Evolutionary conservation across 495 filamentous ascomycete genomes (phyloP).

Genomic region (Opeltia flavorubescens): DNA sequence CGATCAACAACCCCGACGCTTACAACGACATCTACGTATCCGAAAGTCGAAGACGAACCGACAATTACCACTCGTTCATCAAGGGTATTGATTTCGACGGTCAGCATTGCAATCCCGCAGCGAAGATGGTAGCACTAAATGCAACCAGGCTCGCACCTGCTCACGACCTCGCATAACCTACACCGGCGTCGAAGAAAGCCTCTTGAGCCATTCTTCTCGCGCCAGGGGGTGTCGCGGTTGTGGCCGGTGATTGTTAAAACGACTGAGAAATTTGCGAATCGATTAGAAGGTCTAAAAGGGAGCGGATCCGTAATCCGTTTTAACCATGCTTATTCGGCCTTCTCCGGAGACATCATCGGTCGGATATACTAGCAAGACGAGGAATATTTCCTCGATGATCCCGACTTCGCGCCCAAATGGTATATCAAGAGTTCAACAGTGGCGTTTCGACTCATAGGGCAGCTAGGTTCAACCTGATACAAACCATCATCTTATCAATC

Average conservation of each 20-base stretch:
- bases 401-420: not conserved
- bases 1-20: not conserved
- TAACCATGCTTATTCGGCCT: not conserved
- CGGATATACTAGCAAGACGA: not conserved
- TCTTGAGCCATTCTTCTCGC: not conserved
- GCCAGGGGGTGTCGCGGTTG: not conserved
- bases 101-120: not conserved
- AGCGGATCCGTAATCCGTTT: not conserved
- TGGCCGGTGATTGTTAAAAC: not conserved
- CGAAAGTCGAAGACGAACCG: not conserved
- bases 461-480: constrained; percentile 1
- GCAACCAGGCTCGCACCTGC: not conserved
- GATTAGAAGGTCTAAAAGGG: not conserved
- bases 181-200: not conserved
- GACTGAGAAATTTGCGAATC: not conserved
- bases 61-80: not conserved
- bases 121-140: not conserved
- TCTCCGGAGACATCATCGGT: not conserved
- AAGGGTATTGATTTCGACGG: not conserved
- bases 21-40: not conserved
- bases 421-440: not conserved
- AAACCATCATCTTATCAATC: not conserved
- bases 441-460: not conserved
- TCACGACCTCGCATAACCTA: not conserved
- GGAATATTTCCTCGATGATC: not conserved